Percentiles rank a stretch among this genome's conserved stretches.
Conservation (phyloP, 2,329 filamentous ascomycete genomes). For the Coniochaeta sp. region DNA sequence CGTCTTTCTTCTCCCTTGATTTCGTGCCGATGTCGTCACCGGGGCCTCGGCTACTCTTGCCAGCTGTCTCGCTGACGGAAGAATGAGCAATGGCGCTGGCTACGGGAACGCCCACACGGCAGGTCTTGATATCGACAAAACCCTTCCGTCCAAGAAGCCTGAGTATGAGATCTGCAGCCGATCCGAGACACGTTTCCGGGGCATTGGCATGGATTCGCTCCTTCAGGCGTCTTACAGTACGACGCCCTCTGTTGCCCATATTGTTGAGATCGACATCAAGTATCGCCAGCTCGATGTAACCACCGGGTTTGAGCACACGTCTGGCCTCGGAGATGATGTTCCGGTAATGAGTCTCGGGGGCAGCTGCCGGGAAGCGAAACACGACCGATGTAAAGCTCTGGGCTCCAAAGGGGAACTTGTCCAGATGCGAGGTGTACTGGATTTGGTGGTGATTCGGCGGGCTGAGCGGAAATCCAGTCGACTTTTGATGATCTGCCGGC, state of each 20-base stretch:
- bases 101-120: constrained; percentile 70
- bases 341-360: constrained; percentile 60
- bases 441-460: constrained; percentile 71
- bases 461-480: constrained; percentile 43
- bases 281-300: constrained; percentile 71
- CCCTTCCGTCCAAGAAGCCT: constrained; percentile 60
- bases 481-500: constrained; percentile 33
- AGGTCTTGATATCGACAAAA: constrained; percentile 66
- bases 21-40: constrained; percentile 21
- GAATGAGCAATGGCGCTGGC: constrained; percentile 40
- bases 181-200: constrained; percentile 51
- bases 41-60: constrained; percentile 1
- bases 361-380: constrained; percentile 66
- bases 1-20: constrained; percentile 28
- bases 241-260: constrained; percentile 66
- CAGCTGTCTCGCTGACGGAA: constrained; percentile 13
- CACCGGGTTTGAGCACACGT: constrained; percentile 69
- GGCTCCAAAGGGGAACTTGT: constrained; percentile 66
- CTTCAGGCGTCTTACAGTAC: constrained; percentile 63
- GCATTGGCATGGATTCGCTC: constrained; percentile 58
- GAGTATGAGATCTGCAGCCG: constrained; percentile 53
- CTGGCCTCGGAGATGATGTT: constrained; percentile 68
- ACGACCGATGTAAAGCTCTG: constrained; percentile 72
- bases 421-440: constrained; percentile 52
- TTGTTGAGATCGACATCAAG: constrained; percentile 76